Evolutionary conservation across 1,284 basidiomycete species (phyloP).

Genomic region (Ceratobasidium sp.): DNA sequence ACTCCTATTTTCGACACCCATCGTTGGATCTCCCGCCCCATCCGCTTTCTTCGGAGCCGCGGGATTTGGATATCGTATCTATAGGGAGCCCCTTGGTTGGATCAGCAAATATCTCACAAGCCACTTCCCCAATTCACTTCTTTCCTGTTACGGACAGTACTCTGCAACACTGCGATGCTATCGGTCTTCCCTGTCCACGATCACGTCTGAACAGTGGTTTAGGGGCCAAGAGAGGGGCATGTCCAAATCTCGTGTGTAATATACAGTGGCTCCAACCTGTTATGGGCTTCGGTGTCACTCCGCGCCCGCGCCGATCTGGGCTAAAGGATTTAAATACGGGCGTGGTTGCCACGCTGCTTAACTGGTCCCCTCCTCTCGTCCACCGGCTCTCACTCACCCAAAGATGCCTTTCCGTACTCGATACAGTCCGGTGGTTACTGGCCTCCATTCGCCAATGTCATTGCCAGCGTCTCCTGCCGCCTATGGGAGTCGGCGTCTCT

Average conservation of each 20-base stretch:
- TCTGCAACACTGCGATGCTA: constrained; percentile 36
- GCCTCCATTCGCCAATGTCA: constrained; percentile 32
- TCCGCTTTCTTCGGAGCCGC: background rate
- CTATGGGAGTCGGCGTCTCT: constrained; percentile 28
- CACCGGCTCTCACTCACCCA: background rate
- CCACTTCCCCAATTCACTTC: constrained; percentile 29
- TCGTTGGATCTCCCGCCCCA: background rate
- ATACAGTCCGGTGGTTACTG: constrained; percentile 8
- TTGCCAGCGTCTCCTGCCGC: constrained; percentile 30
- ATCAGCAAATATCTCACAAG: background rate
- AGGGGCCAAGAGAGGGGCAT: constrained; percentile 38
- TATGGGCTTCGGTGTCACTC: constrained; percentile 32
- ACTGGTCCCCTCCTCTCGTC: constrained; percentile 9
- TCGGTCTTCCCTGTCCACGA: constrained; percentile 30
- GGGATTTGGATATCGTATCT: background rate
- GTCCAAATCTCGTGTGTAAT: constrained; percentile 30
- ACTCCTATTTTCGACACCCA: constrained; percentile 34
- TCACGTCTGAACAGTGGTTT: constrained; percentile 17
- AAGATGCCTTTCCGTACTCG: constrained; percentile 5
- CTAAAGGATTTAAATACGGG: constrained; percentile 24
- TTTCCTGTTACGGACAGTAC: constrained; percentile 19
- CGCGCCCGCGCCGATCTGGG: constrained; percentile 31
- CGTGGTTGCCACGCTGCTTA: background rate
- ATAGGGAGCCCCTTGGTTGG: constrained; percentile 20
- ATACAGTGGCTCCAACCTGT: background rate